A percentile compares a stretch with the other conserved stretches of the same genome.
Evolutionary conservation across 345 rosid species (phyloP).

Genomic region (Aethionema arabicum): DNA sequence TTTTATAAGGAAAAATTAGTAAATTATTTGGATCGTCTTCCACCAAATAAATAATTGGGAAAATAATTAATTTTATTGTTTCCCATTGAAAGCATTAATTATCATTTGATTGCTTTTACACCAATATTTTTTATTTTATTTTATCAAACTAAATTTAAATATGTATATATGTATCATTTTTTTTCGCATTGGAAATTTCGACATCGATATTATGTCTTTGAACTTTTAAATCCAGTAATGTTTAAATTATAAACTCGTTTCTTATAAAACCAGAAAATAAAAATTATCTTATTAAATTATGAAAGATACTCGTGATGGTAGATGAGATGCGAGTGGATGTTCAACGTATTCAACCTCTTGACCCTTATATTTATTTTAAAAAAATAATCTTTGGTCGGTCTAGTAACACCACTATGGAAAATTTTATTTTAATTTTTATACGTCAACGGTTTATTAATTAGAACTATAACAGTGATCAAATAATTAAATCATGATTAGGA

Average conservation of each 20-base stretch:
- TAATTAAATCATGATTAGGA: too few relatives aligned
- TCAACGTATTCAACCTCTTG: slow-evolving; percentile 23
- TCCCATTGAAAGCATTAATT: too few relatives aligned
- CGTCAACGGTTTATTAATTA: slow-evolving; percentile 27
- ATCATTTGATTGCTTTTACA: too few relatives aligned
- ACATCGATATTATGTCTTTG: not conserved
- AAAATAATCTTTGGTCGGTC: slow-evolving; percentile 26
- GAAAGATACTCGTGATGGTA: slow-evolving; percentile 3
- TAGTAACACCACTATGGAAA: slow-evolving; percentile 1
- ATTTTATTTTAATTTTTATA: not conserved
- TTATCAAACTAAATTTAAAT: too few relatives aligned
- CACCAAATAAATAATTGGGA: not conserved
- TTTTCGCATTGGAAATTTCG: not conserved
- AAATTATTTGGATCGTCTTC: slow-evolving; percentile 17
- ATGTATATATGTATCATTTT: not conserved
- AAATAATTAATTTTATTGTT: too few relatives aligned
- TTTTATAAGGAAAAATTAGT: not conserved
- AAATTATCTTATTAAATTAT: slow-evolving; percentile 4
- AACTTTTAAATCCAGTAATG: not conserved
- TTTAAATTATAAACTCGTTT: not conserved
- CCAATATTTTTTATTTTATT: too few relatives aligned
- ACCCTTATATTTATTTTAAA: not conserved
- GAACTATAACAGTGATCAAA: too few relatives aligned
- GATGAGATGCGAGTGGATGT: slow-evolving; percentile 24
- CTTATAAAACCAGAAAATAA: too few relatives aligned